phyloP scores from a whole-genome alignment of 116 monocot species.

The Papilionanthe hybrid region DNA sequence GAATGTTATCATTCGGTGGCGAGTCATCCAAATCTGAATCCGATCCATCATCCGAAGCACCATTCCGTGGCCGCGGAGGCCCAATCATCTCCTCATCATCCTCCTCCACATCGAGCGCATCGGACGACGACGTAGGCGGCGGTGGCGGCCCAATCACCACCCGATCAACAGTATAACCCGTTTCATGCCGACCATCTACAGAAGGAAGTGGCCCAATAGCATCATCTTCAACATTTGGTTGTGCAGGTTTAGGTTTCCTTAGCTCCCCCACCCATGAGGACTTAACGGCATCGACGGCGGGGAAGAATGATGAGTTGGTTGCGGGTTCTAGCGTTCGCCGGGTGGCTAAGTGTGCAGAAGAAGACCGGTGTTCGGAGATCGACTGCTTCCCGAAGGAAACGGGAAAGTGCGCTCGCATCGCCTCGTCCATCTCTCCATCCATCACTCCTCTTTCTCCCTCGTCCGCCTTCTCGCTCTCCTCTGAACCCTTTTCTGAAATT shows the following conservation, averaged over 20 bases:
- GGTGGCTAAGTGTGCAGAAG: conserved; percentile 58
- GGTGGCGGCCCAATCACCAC: conserved; percentile 42
- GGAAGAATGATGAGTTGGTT: conserved; percentile 4
- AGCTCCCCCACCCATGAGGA: background rate
- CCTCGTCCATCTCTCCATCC: conserved; percentile 30
- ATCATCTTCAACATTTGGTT: conserved; percentile 4
- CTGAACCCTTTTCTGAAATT: no score
- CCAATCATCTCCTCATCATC: conserved; percentile 33
- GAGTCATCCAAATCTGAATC: conserved; percentile 24
- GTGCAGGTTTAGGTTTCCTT: conserved; percentile 18
- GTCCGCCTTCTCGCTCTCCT: no score
- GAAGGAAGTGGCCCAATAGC: conserved; percentile 37
- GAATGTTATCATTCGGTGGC: conserved; percentile 26
- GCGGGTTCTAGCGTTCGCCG: conserved; percentile 29
- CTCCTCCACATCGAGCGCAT: conserved; percentile 6
- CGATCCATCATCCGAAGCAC: conserved; percentile 18
- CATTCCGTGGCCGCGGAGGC: conserved; percentile 15
- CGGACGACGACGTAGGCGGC: conserved; percentile 12
- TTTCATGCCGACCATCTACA: conserved; percentile 15
- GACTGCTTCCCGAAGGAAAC: conserved; percentile 80
- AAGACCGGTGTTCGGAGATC: conserved; percentile 12
- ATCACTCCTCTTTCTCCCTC: background rate
- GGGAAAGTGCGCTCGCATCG: conserved; percentile 75
- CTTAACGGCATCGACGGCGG: background rate
- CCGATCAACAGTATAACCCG: conserved; percentile 6